Base-by-base conservation (phyloP, 306 rosid species). In the Sphenostylis stenocarpa region DNA sequence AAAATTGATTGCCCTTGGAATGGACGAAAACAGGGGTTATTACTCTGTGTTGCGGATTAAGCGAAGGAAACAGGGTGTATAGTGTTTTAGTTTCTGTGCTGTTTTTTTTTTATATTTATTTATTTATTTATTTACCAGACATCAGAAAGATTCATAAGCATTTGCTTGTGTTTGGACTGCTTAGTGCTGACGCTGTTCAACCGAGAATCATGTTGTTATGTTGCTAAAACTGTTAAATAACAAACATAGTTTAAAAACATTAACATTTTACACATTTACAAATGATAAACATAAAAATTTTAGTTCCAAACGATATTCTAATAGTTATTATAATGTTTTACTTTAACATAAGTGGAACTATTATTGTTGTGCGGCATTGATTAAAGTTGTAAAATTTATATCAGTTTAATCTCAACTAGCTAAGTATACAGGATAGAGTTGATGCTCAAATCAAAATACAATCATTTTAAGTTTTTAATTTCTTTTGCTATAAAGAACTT, bases 1-100 rank as follows among this genome's bases (percentile, higher is more conserved):
- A 78, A 45, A 34, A 57, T 47, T 31, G 17, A 57, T 47, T 31
- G 17, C 74, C 79, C 34, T 85, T 72, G 77, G 80, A 76, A 55
- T 26, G 38, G 17, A 17, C 83, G 38, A 73, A 77, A 72, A 4
- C 31, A 26, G 70, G 24, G 36, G n/a, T n/a, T n/a, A n/a, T n/a
- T 62, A n/a, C 68, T 34, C 21, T 13, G 24, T 67, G 74, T 3
- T 24, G 76, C 72, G 77, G 67, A 72, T 65, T 8, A 34, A 51
- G 72, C 80, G 47, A 78, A 77, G 75, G 4, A 57, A 24, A 4
- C 3, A 21, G 31, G 24, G n/a, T 23, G 24, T 3, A 33, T 17
- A 20, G 15, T 65, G 41, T 21, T 4, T 21, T 0, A 7, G 13
- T 61, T 61, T 31, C 43, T 61, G 0, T 56, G 36, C 1, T 72